Evolutionary conservation across 148 eudicot genomes (phyloP), one percentile per base, ranked within the genome.

Genomic region (Rhododendron ferrugineum): DNA sequence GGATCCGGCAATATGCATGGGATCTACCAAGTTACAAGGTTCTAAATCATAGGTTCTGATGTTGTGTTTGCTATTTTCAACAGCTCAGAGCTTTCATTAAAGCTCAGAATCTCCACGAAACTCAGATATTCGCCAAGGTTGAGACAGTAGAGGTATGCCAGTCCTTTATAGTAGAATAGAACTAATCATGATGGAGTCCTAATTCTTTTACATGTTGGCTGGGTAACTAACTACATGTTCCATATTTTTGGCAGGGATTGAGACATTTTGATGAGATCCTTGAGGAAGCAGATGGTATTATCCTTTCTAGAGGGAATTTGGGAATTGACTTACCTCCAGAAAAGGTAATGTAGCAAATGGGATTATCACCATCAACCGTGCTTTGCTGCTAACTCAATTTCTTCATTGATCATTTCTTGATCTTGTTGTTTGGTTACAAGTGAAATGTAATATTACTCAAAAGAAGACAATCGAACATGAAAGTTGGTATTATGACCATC

Each of bases 311-410:
- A 73, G 95, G 95, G 62, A 93, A 90, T 85, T 84, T 93, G n/a
- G 95, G 95, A 72, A 90, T 93, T 79, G 95, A 93, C 84, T 89
- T 91, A 37, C 92, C 95, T n/a, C 93, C 95, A 37, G 95, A 93
- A 85, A 93, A 93, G 91, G 95, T 92, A 16, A 23, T 72, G 73
- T 56, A n/a, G 42, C 36, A 18, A 73, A 23, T 18, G 54, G 87
- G 81, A 85, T 28, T 49, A 52, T 73, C 80, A 70, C 23, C 54
- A 49, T 68, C 18, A n/a, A 10, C 42, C 28, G 18, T 70, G 28
- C 49, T 22, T 42, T 50, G 22, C 34, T 77, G 28, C 26, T 40
- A 23, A 77, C 6, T 7, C 8, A 20, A 80, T 81, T 81, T 58
- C 83, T 34, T 81, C 26, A 58, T 32, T 56, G 34, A 36, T 34